These are phyloP conservation scores for Arthrobotrys megalospora DNA, from an alignment of 2,329 filamentous ascomycete species.

Conservation along the genomic window DNA sequence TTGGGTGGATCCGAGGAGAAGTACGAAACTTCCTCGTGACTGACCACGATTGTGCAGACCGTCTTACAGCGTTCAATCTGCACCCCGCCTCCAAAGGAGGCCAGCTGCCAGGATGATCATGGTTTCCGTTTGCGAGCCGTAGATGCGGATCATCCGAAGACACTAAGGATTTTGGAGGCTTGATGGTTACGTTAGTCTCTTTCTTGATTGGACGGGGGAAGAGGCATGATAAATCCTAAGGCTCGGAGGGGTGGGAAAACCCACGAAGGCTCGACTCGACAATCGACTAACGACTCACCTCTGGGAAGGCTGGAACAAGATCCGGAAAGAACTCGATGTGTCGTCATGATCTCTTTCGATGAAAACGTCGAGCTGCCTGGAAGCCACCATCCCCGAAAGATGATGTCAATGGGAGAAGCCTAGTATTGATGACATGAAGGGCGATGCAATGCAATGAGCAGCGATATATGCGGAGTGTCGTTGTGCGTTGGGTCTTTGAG, in stretches of 20 bases:
- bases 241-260: constrained; percentile 40
- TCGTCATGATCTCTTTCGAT: constrained; percentile 43
- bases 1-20: constrained; percentile 59
- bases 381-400: background rate
- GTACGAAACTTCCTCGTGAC: constrained; percentile 56
- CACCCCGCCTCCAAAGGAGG: constrained; percentile 57
- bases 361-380: constrained; percentile 7
- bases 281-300: constrained; percentile 30
- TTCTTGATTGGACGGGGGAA: constrained; percentile 43
- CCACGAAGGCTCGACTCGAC: constrained; percentile 16
- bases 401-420: constrained; percentile 45
- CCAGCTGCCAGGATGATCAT: constrained; percentile 46
- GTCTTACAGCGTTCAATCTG: constrained; percentile 60
- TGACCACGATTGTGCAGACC: constrained; percentile 61
- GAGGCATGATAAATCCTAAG: constrained; percentile 33
- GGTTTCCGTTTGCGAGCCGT: constrained; percentile 61
- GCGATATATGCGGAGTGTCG: constrained; percentile 14
- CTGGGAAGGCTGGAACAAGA: constrained; percentile 27
- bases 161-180: constrained; percentile 48
- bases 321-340: constrained; percentile 37
- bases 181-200: constrained; percentile 46
- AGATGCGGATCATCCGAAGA: constrained; percentile 60
- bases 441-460: constrained; percentile 27
- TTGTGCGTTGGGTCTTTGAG: constrained; percentile 20
- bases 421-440: constrained; percentile 11